These are phyloP conservation scores for Davidsoniella eucalypti DNA, from an alignment of 2,329 filamentous ascomycete species.

Conservation along the genomic window DNA sequence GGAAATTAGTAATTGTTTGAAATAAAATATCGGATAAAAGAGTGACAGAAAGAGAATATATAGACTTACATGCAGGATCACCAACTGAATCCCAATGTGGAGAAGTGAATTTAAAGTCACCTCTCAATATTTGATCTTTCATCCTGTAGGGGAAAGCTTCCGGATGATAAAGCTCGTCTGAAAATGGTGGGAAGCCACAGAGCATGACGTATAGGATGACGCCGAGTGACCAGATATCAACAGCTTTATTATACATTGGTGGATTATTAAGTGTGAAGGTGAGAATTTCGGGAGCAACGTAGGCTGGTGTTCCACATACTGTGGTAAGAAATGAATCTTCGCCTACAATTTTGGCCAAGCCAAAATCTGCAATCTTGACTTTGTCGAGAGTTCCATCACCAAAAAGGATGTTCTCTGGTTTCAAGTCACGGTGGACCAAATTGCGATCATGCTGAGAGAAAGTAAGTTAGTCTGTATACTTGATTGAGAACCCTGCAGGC, in stretches of 20 bases:
- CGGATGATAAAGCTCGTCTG: slow-evolving; percentile 65
- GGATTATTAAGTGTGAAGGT: slow-evolving; percentile 50
- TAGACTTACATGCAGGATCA: slow-evolving; percentile 52
- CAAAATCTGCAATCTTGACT: slow-evolving; percentile 91
- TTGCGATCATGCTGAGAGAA: slow-evolving; percentile 70
- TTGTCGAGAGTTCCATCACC: slow-evolving; percentile 66
- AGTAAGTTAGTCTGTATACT: slow-evolving; percentile 2
- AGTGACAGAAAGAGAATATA: neutral
- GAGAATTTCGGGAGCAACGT: slow-evolving; percentile 90
- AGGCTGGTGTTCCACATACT: slow-evolving; percentile 88
- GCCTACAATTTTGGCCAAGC: slow-evolving; percentile 93
- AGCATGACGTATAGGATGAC: slow-evolving; percentile 95
- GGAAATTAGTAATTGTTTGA: slow-evolving; percentile 3
- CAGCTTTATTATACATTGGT: slow-evolving; percentile 82
- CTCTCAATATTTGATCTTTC: slow-evolving; percentile 77
- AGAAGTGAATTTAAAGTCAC: slow-evolving; percentile 83
- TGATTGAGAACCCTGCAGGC: neutral
- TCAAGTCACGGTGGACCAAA: slow-evolving; percentile 95
- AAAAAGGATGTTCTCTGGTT: slow-evolving; percentile 88
- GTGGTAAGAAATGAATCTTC: slow-evolving; percentile 97
- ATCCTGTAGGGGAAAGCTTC: slow-evolving; percentile 71
- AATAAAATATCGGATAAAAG: neutral
- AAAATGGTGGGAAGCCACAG: slow-evolving; percentile 93
- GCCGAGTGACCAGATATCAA: slow-evolving; percentile 94
- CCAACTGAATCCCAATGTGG: slow-evolving; percentile 89